A percentile compares a stretch with the other conserved stretches of the same genome.
phyloP scores from a whole-genome alignment of 768 basidiomycete genomes.

The Phlebiopsis flavidoalba region DNA sequence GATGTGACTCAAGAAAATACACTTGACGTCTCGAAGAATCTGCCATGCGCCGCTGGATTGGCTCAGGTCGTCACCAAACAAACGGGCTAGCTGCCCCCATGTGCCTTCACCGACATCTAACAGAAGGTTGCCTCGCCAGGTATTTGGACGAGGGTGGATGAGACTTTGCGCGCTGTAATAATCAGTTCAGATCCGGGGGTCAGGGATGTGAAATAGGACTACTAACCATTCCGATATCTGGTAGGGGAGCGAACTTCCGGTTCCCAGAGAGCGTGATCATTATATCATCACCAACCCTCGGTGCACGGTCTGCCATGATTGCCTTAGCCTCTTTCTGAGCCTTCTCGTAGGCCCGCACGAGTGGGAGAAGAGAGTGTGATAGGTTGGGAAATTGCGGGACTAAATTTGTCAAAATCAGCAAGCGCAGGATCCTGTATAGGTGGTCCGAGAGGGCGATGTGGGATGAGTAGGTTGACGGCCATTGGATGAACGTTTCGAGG shows the following conservation, averaged over 20 bases:
- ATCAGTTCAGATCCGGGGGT: background rate
- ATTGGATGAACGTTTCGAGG: conserved; percentile 43
- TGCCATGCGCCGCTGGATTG: conserved; percentile 42
- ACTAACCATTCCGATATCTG: conserved; percentile 79
- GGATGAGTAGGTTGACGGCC: conserved; percentile 34
- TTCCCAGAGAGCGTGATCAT: conserved; percentile 76
- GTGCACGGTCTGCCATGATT: background rate
- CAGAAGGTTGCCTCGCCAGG: conserved; percentile 70
- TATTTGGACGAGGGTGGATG: conserved; percentile 70
- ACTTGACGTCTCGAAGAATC: conserved; percentile 63
- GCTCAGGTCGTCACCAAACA: conserved; percentile 53
- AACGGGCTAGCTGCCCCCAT: conserved; percentile 79
- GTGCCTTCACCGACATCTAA: conserved; percentile 92
- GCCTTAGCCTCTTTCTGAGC: conserved; percentile 28
- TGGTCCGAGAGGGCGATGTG: conserved; percentile 41
- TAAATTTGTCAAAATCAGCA: conserved; percentile 27
- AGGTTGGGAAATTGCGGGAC: conserved; percentile 19
- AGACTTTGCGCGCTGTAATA: conserved; percentile 42
- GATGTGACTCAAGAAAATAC: conserved; percentile 84
- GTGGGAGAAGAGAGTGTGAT: conserved; percentile 25
- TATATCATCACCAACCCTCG: conserved; percentile 53
- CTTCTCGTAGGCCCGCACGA: conserved; percentile 32
- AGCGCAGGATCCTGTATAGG: conserved; percentile 31
- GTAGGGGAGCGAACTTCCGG: conserved; percentile 82
- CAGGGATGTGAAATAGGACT: conserved; percentile 12